A percentile compares a stretch with the other conserved stretches of the same genome.
Conservation (phyloP, 2,329 filamentous ascomycete species). For the Epicoccum sorghinum region DNA sequence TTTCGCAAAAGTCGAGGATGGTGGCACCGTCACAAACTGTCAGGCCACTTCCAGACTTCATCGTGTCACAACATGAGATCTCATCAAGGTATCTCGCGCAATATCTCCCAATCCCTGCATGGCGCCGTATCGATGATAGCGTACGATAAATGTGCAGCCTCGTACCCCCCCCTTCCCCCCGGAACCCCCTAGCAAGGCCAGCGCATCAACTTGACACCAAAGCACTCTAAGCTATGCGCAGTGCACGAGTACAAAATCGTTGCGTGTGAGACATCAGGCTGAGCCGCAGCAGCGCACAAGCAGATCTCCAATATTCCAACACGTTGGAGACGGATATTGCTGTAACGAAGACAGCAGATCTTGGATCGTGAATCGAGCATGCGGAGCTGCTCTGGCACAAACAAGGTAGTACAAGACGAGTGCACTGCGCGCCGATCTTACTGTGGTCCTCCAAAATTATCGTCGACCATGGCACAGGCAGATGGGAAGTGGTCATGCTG, state of each 20-base stretch:
- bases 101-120: slow-evolving; percentile 1
- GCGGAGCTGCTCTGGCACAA: background rate
- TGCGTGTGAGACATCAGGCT: slow-evolving; percentile 3
- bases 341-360: slow-evolving; percentile 9
- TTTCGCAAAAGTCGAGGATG: slow-evolving; percentile 1
- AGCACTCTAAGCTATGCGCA: background rate
- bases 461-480: background rate
- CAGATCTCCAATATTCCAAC: slow-evolving; percentile 3
- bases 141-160: slow-evolving; percentile 7
- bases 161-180: background rate
- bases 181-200: background rate
- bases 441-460: background rate
- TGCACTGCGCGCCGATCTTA: background rate
- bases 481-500: slow-evolving; percentile 2
- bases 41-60: slow-evolving; percentile 10
- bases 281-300: background rate
- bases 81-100: slow-evolving; percentile 9
- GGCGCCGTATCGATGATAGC: slow-evolving; percentile 1
- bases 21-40: slow-evolving; percentile 6
- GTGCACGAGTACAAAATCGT: background rate
- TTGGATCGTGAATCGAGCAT: background rate
- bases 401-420: slow-evolving; percentile 5
- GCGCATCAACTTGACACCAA: slow-evolving; percentile 3
- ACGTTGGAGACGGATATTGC: slow-evolving; percentile 9
- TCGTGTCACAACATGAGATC: slow-evolving; percentile 7